These are phyloP conservation scores for Morella rubra DNA, from an alignment of 306 rosid genomes.

Conservation along the genomic window DNA sequence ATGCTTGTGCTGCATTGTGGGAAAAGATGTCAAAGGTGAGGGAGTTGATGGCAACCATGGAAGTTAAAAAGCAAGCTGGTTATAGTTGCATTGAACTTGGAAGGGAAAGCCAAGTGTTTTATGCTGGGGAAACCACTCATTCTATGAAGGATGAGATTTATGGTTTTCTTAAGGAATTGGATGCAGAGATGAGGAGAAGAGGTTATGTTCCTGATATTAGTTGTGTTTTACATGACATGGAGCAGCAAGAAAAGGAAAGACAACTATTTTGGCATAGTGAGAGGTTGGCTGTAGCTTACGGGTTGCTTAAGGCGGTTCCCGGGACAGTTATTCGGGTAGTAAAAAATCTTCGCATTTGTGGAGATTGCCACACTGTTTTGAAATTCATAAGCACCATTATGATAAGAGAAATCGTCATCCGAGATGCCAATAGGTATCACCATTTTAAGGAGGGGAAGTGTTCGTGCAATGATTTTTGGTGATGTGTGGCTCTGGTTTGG, in stretches of 20 bases:
- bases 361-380: conserved; percentile 82
- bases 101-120: conserved; percentile 68
- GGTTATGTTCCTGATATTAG: conserved; percentile 85
- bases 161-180: conserved; percentile 55
- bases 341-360: conserved; percentile 84
- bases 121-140: conserved; percentile 81
- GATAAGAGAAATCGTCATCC: conserved; percentile 66
- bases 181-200: conserved; percentile 68
- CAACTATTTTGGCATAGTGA: conserved; percentile 91
- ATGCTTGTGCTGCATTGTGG: conserved; percentile 74
- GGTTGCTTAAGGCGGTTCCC: conserved; percentile 67
- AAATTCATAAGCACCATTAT: conserved; percentile 67
- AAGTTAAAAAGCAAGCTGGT: conserved; percentile 77
- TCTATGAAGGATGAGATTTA: conserved; percentile 70
- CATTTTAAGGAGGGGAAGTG: conserved; percentile 72
- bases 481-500: conserved; percentile 22
- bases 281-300: conserved; percentile 79
- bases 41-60: conserved; percentile 58
- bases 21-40: conserved; percentile 71
- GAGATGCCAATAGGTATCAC: conserved; percentile 81
- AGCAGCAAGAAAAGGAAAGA: conserved; percentile 75
- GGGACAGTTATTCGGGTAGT: conserved; percentile 69
- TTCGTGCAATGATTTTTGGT: conserved; percentile 91
- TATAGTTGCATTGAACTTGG: conserved; percentile 74
- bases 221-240: conserved; percentile 81